phyloP scores from a whole-genome alignment of 305 asterid species.

The Euphrasia arctica region DNA sequence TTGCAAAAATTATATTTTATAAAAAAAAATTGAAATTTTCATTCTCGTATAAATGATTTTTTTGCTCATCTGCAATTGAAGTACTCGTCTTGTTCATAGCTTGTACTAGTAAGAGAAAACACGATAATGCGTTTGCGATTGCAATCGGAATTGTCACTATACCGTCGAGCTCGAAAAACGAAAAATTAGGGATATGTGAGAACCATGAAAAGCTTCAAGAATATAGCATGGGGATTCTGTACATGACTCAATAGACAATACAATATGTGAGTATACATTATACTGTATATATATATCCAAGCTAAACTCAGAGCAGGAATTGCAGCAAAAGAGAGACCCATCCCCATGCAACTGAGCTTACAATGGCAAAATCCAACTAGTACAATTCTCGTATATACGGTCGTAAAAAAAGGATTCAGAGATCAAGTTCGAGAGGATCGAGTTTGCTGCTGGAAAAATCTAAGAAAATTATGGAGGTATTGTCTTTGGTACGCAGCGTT shows the following conservation, averaged over 20 bases:
- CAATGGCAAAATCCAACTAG: conserved; percentile 22
- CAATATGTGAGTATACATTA: neutral
- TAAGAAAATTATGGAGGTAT: conserved; percentile 80
- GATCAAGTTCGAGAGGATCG: conserved; percentile 42
- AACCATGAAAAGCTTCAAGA: neutral
- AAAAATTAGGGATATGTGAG: neutral
- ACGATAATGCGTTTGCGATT: no score
- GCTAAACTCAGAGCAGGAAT: conserved; percentile 19
- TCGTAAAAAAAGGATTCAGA: conserved; percentile 26
- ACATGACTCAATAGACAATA: conserved; percentile 24
- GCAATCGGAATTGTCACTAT: conserved; percentile 4
- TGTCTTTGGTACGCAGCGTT: conserved; percentile 83
- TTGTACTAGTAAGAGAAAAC: no score
- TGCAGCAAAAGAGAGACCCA: conserved; percentile 22
- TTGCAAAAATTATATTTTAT: no score
- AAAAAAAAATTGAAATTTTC: no score
- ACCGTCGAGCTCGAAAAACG: neutral
- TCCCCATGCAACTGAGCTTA: conserved; percentile 24
- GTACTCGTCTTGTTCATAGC: no score
- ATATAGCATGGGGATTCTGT: conserved; percentile 22
- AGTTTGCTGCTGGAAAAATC: conserved; percentile 54
- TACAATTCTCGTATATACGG: conserved; percentile 27
- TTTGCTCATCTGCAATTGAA: no score
- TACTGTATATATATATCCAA: conserved; percentile 16
- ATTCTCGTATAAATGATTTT: no score